Evolutionary conservation across 129 eudicot species (phyloP).

Genomic region (Flaveria sonorensis): DNA sequence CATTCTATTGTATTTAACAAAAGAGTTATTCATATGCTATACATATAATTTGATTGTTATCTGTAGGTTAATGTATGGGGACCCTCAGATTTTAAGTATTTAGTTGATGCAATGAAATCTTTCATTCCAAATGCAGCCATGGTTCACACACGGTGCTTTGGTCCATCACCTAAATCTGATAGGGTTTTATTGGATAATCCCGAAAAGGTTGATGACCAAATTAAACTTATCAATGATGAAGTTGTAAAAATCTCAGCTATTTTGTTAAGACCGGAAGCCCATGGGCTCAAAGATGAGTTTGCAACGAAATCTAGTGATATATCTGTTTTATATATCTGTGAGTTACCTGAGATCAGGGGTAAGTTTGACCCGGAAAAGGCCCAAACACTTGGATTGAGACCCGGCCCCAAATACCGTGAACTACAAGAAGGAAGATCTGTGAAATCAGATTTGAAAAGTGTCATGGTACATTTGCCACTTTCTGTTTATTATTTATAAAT

Average conservation of each 20-base stretch:
- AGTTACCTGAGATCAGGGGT: slow-evolving; percentile 86
- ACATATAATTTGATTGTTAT: slow-evolving; percentile 2
- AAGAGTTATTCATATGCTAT: slow-evolving; percentile 1
- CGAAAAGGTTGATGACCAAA: slow-evolving; percentile 44
- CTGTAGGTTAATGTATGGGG: slow-evolving; percentile 90
- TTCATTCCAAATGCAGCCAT: slow-evolving; percentile 96
- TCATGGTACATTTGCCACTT: slow-evolving; percentile 48
- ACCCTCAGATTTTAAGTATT: slow-evolving; percentile 75
- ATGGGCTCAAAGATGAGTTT: slow-evolving; percentile 20
- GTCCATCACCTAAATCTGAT: slow-evolving; percentile 45
- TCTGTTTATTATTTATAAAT: background rate
- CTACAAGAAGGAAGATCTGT: slow-evolving; percentile 80
- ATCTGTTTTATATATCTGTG: slow-evolving; percentile 79
- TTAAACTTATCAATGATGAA: slow-evolving; percentile 73
- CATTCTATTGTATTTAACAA: background rate
- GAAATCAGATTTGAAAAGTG: slow-evolving; percentile 59
- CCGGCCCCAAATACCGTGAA: slow-evolving; percentile 86
- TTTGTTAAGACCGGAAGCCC: slow-evolving; percentile 48
- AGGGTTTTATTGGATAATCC: slow-evolving; percentile 31
- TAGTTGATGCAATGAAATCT: slow-evolving; percentile 83
- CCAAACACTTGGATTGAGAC: slow-evolving; percentile 70
- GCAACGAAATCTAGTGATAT: slow-evolving; percentile 67
- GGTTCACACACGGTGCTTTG: slow-evolving; percentile 86
- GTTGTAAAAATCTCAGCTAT: slow-evolving; percentile 88
- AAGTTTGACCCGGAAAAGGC: slow-evolving; percentile 87